A percentile compares a stretch with the other conserved stretches of the same genome.
phyloP scores from a whole-genome alignment of 2,329 filamentous ascomycete species.

The Penicillium olsonii region DNA sequence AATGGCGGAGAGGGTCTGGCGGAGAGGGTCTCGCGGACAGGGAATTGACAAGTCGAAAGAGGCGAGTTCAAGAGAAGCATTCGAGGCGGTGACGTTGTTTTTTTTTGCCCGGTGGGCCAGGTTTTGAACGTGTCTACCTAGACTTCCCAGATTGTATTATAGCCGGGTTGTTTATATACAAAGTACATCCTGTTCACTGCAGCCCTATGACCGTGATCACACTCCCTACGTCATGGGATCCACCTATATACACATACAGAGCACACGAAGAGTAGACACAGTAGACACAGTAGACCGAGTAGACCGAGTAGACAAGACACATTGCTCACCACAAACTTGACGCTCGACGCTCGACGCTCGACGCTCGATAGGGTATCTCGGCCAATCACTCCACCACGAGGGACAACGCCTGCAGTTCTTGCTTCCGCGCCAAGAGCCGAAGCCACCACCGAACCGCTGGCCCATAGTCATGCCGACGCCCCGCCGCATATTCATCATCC shows the following conservation, averaged over 20 bases:
- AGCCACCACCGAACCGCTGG: constrained; percentile 70
- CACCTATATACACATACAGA: neutral
- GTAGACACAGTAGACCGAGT: too few species aligned
- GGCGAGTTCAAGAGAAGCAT: neutral
- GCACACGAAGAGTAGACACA: too few species aligned
- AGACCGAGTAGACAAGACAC: too few species aligned
- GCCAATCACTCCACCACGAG: constrained; percentile 26
- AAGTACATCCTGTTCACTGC: neutral
- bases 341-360: too few species aligned
- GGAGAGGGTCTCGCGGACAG: too few species aligned
- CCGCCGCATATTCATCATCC: constrained; percentile 45
- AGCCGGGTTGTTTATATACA: too few species aligned
- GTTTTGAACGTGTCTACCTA: too few species aligned
- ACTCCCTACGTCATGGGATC: neutral
- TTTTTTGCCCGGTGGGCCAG: constrained; percentile 14
- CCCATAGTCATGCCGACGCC: constrained; percentile 63
- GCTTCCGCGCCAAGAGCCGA: constrained; percentile 67
- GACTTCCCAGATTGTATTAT: too few species aligned
- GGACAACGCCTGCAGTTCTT: constrained; percentile 50
- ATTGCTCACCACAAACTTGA: neutral
- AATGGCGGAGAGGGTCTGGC: too few species aligned
- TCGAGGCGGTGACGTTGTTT: constrained; percentile 18
- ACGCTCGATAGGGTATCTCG: constrained; percentile 9
- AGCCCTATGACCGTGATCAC: neutral
- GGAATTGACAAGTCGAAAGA: neutral